Percentiles rank a stretch among this genome's conserved stretches.
These are phyloP conservation scores for Fusarium longipes DNA, from an alignment of 2,329 filamentous ascomycete genomes.

Conservation along the genomic window DNA sequence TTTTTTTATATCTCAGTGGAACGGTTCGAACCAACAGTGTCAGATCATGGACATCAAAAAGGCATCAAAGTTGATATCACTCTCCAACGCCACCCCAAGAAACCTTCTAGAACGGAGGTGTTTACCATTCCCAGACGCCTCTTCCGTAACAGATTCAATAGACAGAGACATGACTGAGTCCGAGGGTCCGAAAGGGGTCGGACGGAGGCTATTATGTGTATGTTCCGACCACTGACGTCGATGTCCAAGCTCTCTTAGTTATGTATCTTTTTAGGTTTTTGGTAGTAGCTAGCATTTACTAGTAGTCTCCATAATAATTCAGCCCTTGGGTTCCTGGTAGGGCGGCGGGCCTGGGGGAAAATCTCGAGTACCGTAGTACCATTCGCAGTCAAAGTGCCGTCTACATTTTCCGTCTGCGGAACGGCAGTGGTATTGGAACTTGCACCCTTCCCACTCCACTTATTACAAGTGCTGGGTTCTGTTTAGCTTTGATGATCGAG, in stretches of 20 bases:
- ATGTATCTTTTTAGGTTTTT: background rate
- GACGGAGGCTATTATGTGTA: conserved; percentile 27
- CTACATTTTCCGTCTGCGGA: conserved; percentile 18
- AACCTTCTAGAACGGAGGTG: conserved; percentile 38
- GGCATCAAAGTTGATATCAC: background rate
- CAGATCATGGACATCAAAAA: conserved; percentile 16
- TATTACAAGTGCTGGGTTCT: background rate
- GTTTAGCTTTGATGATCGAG: background rate
- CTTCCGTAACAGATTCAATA: background rate
- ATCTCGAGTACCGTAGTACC: background rate
- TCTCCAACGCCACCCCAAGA: conserved; percentile 1
- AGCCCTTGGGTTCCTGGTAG: conserved; percentile 33
- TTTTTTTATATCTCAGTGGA: background rate
- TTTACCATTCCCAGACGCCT: conserved; percentile 23
- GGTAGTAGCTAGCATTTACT: background rate
- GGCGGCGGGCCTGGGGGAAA: background rate
- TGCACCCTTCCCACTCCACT: conserved; percentile 21
- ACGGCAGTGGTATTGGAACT: conserved; percentile 20
- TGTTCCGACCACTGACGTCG: conserved; percentile 25
- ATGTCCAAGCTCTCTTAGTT: background rate
- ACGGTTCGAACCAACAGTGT: background rate
- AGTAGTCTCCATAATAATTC: conserved; percentile 6
- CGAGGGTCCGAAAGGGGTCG: conserved; percentile 20
- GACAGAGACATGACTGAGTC: background rate
- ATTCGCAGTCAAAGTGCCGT: conserved; percentile 21